phyloP scores from a whole-genome alignment of 176 grass and related monocot species.

The sorghum (Sorghum bicolor) region Sorghum_bicolor_NCBIv3 NC_012873.2:2181001-2181500 shows the following conservation, averaged over 20 bases:
- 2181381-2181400: conserved; percentile 48
- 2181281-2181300: neutral
- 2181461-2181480: conserved; percentile 21
- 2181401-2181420: conserved; percentile 28
- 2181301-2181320: conserved; percentile 20
- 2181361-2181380: conserved; percentile 93
- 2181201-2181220: neutral
- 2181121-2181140: neutral
- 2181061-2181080: neutral
- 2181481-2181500: conserved; percentile 45
- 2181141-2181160: neutral
- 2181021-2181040: neutral
- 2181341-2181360: conserved; percentile 89
- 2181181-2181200: neutral
- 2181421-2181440: conserved; percentile 14
- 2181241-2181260: neutral
- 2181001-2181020: neutral
- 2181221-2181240: neutral
- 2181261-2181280: neutral
- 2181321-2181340: conserved; percentile 59
- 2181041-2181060: neutral
- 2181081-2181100: neutral
- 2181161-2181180: neutral
- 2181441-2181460: neutral
- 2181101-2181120: neutral